phyloP scores from a whole-genome alignment of 305 asterid genomes.

The Ilex paraguariensis region DNA sequence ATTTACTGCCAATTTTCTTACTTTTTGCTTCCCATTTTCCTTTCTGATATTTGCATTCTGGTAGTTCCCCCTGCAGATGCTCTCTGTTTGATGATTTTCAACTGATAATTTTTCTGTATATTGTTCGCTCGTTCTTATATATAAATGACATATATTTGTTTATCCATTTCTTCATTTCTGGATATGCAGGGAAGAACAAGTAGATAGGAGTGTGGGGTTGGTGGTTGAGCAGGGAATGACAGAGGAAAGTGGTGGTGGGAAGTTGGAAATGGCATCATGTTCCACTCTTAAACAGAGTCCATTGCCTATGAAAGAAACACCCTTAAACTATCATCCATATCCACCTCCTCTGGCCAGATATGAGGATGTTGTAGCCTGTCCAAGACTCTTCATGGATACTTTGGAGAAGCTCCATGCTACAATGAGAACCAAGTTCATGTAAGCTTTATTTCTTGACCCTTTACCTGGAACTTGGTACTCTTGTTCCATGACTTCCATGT shows the following conservation, averaged over 20 bases:
- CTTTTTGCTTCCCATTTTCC: background rate
- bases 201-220: conserved; percentile 16
- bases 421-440: conserved; percentile 91
- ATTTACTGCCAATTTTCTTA: background rate
- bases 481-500: too few species aligned
- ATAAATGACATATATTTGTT: too few species aligned
- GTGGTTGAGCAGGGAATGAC: conserved; percentile 27
- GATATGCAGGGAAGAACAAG: conserved; percentile 7
- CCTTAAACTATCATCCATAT: conserved; percentile 40
- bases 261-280: conserved; percentile 23
- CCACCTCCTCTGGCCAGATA: conserved; percentile 69
- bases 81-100: background rate
- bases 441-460: conserved; percentile 16
- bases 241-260: conserved; percentile 19
- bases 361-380: conserved; percentile 50
- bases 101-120: background rate
- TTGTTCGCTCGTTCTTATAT: background rate
- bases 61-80: background rate
- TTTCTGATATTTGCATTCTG: background rate
- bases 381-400: conserved; percentile 49
- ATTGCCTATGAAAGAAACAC: conserved; percentile 22
- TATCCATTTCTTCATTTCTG: background rate
- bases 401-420: conserved; percentile 67
- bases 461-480: too few species aligned
- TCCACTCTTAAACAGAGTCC: conserved; percentile 15